Base-by-base conservation (phyloP, 495 filamentous ascomycete genomes). In the Penicillium samsonianum region DNA sequence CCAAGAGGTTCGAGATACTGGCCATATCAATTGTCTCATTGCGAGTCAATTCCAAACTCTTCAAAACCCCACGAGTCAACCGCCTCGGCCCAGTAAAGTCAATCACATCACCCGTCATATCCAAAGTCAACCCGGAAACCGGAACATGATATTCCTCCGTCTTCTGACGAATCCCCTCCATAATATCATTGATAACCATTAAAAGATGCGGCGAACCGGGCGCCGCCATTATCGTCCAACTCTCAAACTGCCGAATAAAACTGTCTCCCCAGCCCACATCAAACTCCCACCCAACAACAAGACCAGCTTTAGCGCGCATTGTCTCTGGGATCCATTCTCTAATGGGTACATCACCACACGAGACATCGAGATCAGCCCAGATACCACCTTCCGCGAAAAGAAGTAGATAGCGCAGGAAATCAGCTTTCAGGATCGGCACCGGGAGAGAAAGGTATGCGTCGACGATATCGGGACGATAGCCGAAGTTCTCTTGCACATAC, bases 251-350 rank as follows among this genome's bases (percentile, higher is more conserved):
- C 28, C 38, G 26, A 7, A 42, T 31, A 2, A 53, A 30, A 20
- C 16, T 17, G 22, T 53, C 50, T 11, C 50, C 50, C 50, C 50
- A 53, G 2, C 38, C 50, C 7, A 35, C 41, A 35, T 54, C 51
- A 45, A 54, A 54, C 28, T 54, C 41, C 40, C 38, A 45, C 19
- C 51, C 51, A 20, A 54, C 51, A 20, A 54, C 51, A 12, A 54
- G 26, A 11, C 41, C 20, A 10, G 51, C 30, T 6, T 54, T 42
- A 11, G 38, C 41, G 1, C 40, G 41, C 37, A 26, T 5, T 9
- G 25, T 42, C 51, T 31, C 26, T 2, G 40, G 23, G 7, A 54
- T 25, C 40, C 40, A 54, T 31, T 44, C 41, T 19, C 17, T 11
- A n/a, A 54, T 54, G 8, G 51, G 51, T 8, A 44, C 40, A 8